Evolutionary conservation across 2,329 filamentous ascomycete species (phyloP), one percentile per base, ranked within the genome.

Genomic region (Rhytidhysteron rufulum): DNA sequence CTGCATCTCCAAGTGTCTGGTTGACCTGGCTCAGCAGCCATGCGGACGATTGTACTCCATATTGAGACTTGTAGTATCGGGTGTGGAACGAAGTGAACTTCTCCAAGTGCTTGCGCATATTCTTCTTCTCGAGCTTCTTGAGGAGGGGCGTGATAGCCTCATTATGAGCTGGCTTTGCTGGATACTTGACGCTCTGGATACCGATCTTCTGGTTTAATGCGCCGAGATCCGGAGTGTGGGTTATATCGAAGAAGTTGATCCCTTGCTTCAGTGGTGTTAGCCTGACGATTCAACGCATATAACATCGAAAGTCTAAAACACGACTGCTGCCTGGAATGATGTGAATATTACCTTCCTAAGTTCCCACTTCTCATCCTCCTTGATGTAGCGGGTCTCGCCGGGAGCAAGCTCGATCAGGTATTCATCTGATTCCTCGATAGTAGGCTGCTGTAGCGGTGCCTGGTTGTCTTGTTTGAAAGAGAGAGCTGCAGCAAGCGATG

Each of bases 321-420:
- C n/a, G n/a, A n/a, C n/a, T n/a, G n/a, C 11, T 8, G 21, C 4
- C 4, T 4, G 13, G 20, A 31, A 27, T 3, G 17, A 34, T n/a
- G n/a, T 31, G 31, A 16, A 31, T 36, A 34, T 31, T 77, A 94
- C 89, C 53, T 88, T 77, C 58, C 86, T 83, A 49, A 97, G 71
- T 65, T 84, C 82, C 89, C 91, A 96, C 69, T 97, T 98, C 71
- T 96, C 83, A 25, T 95, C 87, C 57, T 97, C 91, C 0, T 88
- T 94, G 22, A 96, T 84, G 86, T 87, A 93, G 74, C 78, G 73
- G 18, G 83, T 90, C 62, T 91, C 77, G 41, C 86, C 88, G 3
- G 88, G 88, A n/a, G 80, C 78, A 19, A 93, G 75, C 71, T 97
- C 90, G 48, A 98, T 82, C 34, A 95, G 75, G 64, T 63, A 65